Evolutionary conservation across 1,284 basidiomycete genomes (phyloP).

Genomic region (Trichosporon ovoides): DNA sequence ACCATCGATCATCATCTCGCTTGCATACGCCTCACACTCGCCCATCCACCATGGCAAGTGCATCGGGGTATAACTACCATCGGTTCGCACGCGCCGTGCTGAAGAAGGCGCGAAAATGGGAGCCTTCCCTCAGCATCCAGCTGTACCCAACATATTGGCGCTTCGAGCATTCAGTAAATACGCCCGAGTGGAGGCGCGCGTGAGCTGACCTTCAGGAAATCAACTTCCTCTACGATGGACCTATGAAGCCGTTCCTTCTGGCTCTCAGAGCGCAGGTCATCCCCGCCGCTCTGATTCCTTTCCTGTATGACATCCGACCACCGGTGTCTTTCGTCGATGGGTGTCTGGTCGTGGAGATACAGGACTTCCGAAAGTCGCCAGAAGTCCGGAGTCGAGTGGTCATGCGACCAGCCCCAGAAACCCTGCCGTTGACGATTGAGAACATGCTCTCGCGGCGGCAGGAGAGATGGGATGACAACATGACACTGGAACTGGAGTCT

Average conservation of each 20-base stretch:
- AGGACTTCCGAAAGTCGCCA: constrained; percentile 42
- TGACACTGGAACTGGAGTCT: constrained; percentile 46
- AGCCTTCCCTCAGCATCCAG: constrained; percentile 47
- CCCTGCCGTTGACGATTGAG: constrained; percentile 43
- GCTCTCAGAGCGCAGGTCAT: constrained; percentile 49
- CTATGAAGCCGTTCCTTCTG: constrained; percentile 49
- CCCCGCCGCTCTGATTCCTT: constrained; percentile 44
- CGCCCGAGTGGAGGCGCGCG: background rate
- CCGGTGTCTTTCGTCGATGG: constrained; percentile 48
- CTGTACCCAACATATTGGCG: constrained; percentile 44
- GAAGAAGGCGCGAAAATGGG: constrained; percentile 49
- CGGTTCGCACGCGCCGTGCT: constrained; percentile 46
- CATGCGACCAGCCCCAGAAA: constrained; percentile 48
- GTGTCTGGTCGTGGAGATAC: constrained; percentile 49
- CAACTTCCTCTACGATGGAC: constrained; percentile 47
- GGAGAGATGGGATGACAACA: constrained; percentile 43
- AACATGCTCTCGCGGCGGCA: constrained; percentile 43
- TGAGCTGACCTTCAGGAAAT: constrained; percentile 26
- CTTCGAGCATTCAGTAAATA: constrained; percentile 46
- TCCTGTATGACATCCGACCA: constrained; percentile 45
- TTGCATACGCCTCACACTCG: background rate
- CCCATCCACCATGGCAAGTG: constrained; percentile 41
- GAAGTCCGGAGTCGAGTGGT: constrained; percentile 42
- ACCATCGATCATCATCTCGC: background rate
- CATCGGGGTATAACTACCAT: constrained; percentile 50